Evolutionary conservation across 73 alveolate genomes (phyloP), one percentile per base, ranked within the genome.

Genomic region (Paramecium octaurelia): DNA sequence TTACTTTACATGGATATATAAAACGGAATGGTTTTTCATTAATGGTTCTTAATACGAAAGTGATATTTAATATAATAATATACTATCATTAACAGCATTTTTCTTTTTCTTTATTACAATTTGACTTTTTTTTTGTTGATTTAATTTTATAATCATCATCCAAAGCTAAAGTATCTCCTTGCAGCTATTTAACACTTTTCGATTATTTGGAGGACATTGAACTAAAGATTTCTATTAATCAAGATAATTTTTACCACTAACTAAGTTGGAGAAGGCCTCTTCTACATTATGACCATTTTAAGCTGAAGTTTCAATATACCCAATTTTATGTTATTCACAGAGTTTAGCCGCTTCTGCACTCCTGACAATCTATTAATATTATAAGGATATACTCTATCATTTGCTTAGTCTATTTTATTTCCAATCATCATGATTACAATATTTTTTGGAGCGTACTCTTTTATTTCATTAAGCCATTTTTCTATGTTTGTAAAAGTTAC

Each of bases 351-450:
- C 48, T 8, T 40, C 48, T 40, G 4, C 48, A 40, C 48, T 40
- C 16, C 48, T 40, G 7, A 40, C 48, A 1, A 40, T 40, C 48
- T 40, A 40, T 40, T 6, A 5, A 6, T 7, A 40, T 40, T 0
- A 0, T 40, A 40, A 40, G 14, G 14, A 40, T 40, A 40, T 40
- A 40, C 48, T 40, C 48, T 40, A 40, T 40, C 10, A 40, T 40
- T 40, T 40, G 48, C 16, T 40, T 40, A 8, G 14, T 40, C 48
- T 8, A 40, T 40, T 40, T 40, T 40, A 8, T 40, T 40, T 1
- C 95, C 97, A 11, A 93, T 54, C 50, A 92, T 69, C 88, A 54
- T 92, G 10, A 69, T 91, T n/a, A 40, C 44, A 16, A 46, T 14
- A 12, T 69, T 90, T 6, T 91, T 29, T 12, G 46, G 87, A 14